Base-by-base conservation (phyloP, 2,329 filamentous ascomycete species). In the Aspergillus sp. region DNA sequence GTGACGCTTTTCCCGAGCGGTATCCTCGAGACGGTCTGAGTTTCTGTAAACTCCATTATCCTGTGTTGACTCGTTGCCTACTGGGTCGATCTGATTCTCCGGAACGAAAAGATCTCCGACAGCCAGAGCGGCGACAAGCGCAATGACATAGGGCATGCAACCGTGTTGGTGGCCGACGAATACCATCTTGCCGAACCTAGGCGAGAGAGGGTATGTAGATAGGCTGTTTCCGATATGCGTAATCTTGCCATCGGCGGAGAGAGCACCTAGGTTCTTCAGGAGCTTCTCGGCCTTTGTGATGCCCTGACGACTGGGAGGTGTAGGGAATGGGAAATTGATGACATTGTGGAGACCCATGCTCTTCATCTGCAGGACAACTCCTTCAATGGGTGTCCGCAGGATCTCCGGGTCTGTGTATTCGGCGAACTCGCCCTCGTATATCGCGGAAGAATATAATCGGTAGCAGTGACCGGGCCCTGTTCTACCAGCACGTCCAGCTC, bases 391-490 rank as follows among this genome's bases (percentile, higher is more conserved):
- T 76, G 95, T 96, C 23, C 93, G 85, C 48, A 96, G 77, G 40
- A 99, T 88, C 74, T 99, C 95, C 0, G 95, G 93, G 23, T 93
- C 87, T 0, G 90, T 87, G 67, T 96, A 96, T 62, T 93, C 85
- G 23, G 87, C 81, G 64, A 99, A 96, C 65, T 96, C 92, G 57
- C 91, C 84, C 75, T 81, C 95, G 67, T 90, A 99, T 0, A 99
- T 89, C 0, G 95, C 95, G 12, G 92, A 96, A 0, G 93, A 97
- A 76, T 96, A 99, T 4, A 99, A 77, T 56, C 92, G 82, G 77
- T 97, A 99, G 76, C 93, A 98, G 75, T 99, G 96, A 7, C 95
- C 95, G 1, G 95, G 93, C 0, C 92, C 93, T 4, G 93, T 99
- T 81, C 95, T 88, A 62, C 96, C 95, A 57, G 95, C 95, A 82